A percentile compares a stretch with the other conserved stretches of the same genome.
Conservation (phyloP, 2,329 filamentous ascomycete genomes). For the Metarhizium brunneum region DNA sequence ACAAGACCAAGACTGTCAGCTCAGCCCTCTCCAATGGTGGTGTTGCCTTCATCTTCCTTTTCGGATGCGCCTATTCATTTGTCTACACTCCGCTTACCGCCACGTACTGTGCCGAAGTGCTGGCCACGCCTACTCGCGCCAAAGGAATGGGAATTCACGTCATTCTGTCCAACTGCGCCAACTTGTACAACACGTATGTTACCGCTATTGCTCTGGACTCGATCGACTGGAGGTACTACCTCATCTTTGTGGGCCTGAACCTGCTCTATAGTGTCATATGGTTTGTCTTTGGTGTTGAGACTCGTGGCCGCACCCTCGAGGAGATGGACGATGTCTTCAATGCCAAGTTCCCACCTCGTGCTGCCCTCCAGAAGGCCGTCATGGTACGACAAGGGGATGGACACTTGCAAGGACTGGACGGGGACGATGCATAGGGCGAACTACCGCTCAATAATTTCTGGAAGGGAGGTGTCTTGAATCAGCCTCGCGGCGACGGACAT, state of each 20-base stretch:
- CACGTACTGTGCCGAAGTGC: conserved; percentile 25
- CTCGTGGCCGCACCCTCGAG: conserved; percentile 28
- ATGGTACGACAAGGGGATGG: conserved; percentile 16
- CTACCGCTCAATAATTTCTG: no score
- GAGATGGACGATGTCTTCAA: conserved; percentile 34
- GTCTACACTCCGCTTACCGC: conserved; percentile 38
- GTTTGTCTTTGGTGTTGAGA: conserved; percentile 22
- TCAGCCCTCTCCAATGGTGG: conserved; percentile 30
- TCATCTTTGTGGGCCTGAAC: conserved; percentile 22
- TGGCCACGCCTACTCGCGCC: conserved; percentile 22
- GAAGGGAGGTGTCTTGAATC: no score
- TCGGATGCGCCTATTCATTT: conserved; percentile 41
- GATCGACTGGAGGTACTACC: conserved; percentile 21
- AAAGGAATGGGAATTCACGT: conserved; percentile 24
- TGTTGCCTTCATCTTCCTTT: conserved; percentile 43
- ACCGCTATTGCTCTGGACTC: conserved; percentile 20
- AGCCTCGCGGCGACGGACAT: no score
- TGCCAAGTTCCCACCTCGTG: conserved; percentile 26
- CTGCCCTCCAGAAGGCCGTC: conserved; percentile 23
- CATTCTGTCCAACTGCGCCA: conserved; percentile 21
- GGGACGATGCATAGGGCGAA: not conserved
- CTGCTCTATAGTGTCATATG: conserved; percentile 17
- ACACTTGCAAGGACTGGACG: conserved; percentile 9
- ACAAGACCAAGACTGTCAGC: conserved; percentile 22
- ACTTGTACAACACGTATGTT: conserved; percentile 23